Evolutionary conservation across 495 filamentous ascomycete genomes (phyloP), one percentile per base, ranked within the genome.

Genomic region (Xanthoparmelia taractica): DNA sequence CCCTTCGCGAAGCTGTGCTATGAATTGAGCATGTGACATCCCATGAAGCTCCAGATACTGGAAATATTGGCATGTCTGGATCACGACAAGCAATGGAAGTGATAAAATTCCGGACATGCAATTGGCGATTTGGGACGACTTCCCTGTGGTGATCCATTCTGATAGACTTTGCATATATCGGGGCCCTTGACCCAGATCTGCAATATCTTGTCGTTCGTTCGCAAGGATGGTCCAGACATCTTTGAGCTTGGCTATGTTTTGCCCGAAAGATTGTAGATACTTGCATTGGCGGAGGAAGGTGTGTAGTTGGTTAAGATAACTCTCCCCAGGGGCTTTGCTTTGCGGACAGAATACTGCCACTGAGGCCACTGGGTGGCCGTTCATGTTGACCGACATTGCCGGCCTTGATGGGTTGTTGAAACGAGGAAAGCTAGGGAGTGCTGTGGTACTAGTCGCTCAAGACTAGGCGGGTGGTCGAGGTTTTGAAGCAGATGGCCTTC

Each of bases 61-160:
- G n/a, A 74, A 69, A 61, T 75, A 76, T 57, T 76, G 74, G 33
- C 57, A 62, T 17, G 69, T 69, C 56, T 76, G 74, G 25, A 74
- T 67, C 8, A 70, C 57, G 18, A 67, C 61, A 4, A 74, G 65
- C n/a, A 73, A 36, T 1, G 73, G 72, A 17, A 74, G 64, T n/a
- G 70, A 61, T 23, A 73, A 29, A n/a, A 73, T 73, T 10, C 70
- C 72, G 5, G 73, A 75, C 69, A 68, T 69, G 29, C 58, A 45
- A 29, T 66, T 58, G 31, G 63, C 54, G 36, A 70, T 57, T 40
- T 48, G n/a, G 11, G 59, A 50, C n/a, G 65, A 68, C 1, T 63
- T 54, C 40, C 55, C 63, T 1, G 57, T 63, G 4, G 25, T 58
- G 43, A 70, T 59, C 68, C 68, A 70, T 31, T 70, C 67, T 27